These are phyloP conservation scores for Orychophragmus violaceus DNA, from an alignment of 345 rosid genomes.

Conservation along the genomic window DNA sequence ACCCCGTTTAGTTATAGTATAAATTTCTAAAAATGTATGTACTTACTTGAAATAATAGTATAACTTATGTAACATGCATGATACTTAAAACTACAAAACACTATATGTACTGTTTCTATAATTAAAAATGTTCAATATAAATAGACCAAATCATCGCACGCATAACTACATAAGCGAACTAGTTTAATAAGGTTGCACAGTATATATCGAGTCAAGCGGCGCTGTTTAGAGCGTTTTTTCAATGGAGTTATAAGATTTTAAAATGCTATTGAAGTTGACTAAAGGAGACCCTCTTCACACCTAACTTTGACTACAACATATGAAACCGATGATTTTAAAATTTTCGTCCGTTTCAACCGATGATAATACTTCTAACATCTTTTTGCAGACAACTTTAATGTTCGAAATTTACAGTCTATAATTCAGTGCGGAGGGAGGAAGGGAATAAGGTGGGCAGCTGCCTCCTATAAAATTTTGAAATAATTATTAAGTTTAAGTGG, in stretches of 20 bases:
- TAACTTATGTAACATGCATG: neutral
- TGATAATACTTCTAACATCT: neutral
- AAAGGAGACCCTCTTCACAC: conserved; percentile 20
- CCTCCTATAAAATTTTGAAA: too few relatives aligned
- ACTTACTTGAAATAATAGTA: neutral
- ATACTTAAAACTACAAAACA: neutral
- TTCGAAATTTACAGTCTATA: neutral
- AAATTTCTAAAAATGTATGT: neutral
- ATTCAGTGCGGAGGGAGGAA: too few relatives aligned
- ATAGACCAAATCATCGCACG: neutral
- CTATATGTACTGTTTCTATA: neutral
- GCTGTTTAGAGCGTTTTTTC: neutral
- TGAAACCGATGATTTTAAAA: conserved; percentile 20
- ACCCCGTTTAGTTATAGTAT: neutral
- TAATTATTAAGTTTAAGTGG: too few relatives aligned
- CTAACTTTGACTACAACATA: conserved; percentile 25
- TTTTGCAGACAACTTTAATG: neutral
- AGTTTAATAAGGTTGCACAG: neutral
- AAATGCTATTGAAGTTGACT: conserved; percentile 19
- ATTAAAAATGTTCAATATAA: neutral
- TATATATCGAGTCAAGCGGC: conserved; percentile 1
- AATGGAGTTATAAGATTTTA: neutral
- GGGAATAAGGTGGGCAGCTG: too few relatives aligned
- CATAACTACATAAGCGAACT: neutral
- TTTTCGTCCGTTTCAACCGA: conserved; percentile 3